Conservation (phyloP, 176 grass and related monocot species). For the Rhynchospora tenuis region DNA sequence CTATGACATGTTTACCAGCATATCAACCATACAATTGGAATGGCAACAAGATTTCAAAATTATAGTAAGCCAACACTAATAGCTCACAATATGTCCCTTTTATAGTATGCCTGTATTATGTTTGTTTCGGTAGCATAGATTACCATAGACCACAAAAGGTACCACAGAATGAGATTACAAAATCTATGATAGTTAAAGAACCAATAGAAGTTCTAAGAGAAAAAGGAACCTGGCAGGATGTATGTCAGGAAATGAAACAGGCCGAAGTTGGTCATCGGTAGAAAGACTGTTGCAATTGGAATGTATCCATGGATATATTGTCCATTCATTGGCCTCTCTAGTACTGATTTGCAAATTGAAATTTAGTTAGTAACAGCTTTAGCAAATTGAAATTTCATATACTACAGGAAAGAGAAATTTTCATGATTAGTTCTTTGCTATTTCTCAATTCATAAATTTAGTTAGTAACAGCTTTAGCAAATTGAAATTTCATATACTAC, state of each 20-base stretch:
- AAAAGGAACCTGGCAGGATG: conserved; percentile 75
- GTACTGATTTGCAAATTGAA: conserved; percentile 36
- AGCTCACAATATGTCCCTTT: neutral
- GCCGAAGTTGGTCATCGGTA: conserved; percentile 78
- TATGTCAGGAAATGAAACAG: conserved; percentile 95
- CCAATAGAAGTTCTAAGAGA: neutral
- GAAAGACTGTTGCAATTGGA: conserved; percentile 96
- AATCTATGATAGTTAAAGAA: neutral
- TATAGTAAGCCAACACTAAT: neutral
- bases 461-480: no score
- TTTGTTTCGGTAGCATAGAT: neutral
- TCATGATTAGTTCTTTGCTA: neutral
- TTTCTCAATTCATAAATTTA: neutral
- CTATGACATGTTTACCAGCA: neutral
- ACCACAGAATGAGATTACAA: neutral
- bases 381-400: neutral
- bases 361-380: neutral
- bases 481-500: neutral
- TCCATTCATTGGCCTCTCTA: conserved; percentile 70
- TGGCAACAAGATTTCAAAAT: neutral
- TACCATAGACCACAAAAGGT: neutral
- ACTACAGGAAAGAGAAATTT: conserved; percentile 4
- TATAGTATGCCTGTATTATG: neutral
- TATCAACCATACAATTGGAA: neutral
- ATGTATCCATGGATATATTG: conserved; percentile 99